A percentile compares a stretch with the other conserved stretches of the same genome.
Conservation (phyloP, 805 yeast genomes). For the Torulaspora quercuum region DNA sequence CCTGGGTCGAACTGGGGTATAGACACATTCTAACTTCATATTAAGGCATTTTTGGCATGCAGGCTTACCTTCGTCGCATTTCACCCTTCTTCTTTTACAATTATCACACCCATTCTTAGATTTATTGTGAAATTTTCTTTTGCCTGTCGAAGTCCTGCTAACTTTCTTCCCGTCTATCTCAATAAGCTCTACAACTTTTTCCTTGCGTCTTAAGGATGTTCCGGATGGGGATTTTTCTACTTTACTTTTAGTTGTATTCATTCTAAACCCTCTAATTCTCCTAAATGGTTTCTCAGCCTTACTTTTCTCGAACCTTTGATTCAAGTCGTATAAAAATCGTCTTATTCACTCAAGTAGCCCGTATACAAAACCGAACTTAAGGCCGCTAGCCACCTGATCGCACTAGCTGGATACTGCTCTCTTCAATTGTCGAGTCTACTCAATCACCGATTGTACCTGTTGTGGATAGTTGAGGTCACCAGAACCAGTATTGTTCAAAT, state of each 20-base stretch:
- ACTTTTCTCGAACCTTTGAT: no score
- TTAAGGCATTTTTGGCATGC: conserved; percentile 73
- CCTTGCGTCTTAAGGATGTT: conserved; percentile 18
- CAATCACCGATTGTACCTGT: no score
- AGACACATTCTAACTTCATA: conserved; percentile 75
- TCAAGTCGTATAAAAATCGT: no score
- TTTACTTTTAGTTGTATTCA: conserved; percentile 1
- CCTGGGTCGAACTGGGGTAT: conserved; percentile 36
- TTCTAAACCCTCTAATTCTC: not conserved
- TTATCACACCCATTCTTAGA: conserved; percentile 86
- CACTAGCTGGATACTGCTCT: no score
- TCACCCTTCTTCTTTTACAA: conserved; percentile 84
- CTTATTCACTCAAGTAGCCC: no score
- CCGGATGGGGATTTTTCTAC: conserved; percentile 10
- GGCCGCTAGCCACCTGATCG: no score
- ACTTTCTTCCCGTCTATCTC: conserved; percentile 42
- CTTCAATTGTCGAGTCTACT: no score
- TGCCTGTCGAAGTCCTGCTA: conserved; percentile 52
- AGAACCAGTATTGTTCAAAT: no score
- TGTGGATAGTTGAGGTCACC: no score
- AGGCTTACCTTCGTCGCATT: conserved; percentile 87
- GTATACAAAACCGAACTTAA: no score
- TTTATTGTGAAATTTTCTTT: conserved; percentile 84
- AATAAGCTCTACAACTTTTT: conserved; percentile 34
- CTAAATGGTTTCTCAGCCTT: no score